Conservation (phyloP, 495 filamentous ascomycete genomes). For the Talaromyces stipitatus region DNA sequence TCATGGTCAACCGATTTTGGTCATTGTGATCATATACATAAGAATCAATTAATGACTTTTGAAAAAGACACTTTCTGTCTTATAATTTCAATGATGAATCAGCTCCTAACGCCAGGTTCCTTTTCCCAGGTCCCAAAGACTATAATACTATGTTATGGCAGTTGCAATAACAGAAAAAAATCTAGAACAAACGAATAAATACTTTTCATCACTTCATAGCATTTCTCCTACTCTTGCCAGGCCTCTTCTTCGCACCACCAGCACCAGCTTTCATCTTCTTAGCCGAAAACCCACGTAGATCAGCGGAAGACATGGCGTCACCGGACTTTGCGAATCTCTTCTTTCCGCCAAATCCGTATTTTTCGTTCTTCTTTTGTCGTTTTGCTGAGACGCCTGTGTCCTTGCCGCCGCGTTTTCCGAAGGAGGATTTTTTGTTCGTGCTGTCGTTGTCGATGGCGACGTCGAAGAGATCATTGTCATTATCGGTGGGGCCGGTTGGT, state of each 20-base stretch:
- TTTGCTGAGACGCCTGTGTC: slow-evolving; percentile 48
- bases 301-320: slow-evolving; percentile 70
- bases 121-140: slow-evolving; percentile 1
- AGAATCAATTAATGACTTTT: neutral
- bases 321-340: slow-evolving; percentile 83
- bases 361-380: slow-evolving; percentile 85
- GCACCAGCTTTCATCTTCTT: slow-evolving; percentile 72
- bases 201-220: slow-evolving; percentile 5
- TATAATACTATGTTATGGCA: neutral
- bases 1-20: neutral
- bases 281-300: slow-evolving; percentile 67
- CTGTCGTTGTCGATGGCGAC: slow-evolving; percentile 80
- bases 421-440: slow-evolving; percentile 40
- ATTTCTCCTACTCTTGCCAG: slow-evolving; percentile 59
- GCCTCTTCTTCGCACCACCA: slow-evolving; percentile 35
- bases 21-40: neutral
- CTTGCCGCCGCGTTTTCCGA: slow-evolving; percentile 24
- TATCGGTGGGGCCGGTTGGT: slow-evolving; percentile 55
- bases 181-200: neutral
- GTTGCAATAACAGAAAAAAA: neutral
- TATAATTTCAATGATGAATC: neutral
- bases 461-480: slow-evolving; percentile 83
- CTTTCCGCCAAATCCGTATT: slow-evolving; percentile 92
- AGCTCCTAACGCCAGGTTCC: slow-evolving; percentile 1
- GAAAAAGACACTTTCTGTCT: neutral